Evolutionary conservation across 371 early-diverging fungal genomes (phyloP).

Genomic region (Apophysomyces variabilis): DNA sequence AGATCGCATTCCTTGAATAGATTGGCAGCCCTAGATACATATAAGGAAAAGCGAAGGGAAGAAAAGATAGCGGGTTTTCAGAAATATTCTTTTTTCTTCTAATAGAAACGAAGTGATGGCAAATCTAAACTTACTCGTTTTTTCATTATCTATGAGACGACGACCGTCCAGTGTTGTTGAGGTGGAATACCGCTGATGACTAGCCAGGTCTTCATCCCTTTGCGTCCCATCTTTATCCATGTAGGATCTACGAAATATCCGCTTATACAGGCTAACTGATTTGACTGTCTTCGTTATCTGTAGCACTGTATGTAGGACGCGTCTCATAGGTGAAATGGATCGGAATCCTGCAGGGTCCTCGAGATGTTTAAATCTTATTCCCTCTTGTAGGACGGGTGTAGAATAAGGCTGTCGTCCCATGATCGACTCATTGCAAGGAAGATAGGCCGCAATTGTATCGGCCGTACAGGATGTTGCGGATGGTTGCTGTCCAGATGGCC

Average conservation of each 20-base stretch:
- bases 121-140: no score
- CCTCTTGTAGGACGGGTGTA: not conserved
- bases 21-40: not conserved
- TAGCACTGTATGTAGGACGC: not conserved
- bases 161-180: not conserved
- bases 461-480: not conserved
- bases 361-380: not conserved
- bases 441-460: not conserved
- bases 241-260: not conserved
- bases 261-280: not conserved
- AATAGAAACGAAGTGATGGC: no score
- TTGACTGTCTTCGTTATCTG: not conserved
- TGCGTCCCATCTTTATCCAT: not conserved
- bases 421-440: conserved; percentile 1
- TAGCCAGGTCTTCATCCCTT: not conserved
- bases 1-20: not conserved
- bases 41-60: not conserved
- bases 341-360: not conserved
- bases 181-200: not conserved
- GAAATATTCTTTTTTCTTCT: not conserved
- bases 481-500: not conserved
- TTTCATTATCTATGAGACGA: no score
- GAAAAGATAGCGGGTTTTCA: not conserved
- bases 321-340: not conserved
- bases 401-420: not conserved